Evolutionary conservation across 495 filamentous ascomycete species (phyloP), one percentile per base, ranked within the genome.

Genomic region (Emericellopsis terricola): DNA sequence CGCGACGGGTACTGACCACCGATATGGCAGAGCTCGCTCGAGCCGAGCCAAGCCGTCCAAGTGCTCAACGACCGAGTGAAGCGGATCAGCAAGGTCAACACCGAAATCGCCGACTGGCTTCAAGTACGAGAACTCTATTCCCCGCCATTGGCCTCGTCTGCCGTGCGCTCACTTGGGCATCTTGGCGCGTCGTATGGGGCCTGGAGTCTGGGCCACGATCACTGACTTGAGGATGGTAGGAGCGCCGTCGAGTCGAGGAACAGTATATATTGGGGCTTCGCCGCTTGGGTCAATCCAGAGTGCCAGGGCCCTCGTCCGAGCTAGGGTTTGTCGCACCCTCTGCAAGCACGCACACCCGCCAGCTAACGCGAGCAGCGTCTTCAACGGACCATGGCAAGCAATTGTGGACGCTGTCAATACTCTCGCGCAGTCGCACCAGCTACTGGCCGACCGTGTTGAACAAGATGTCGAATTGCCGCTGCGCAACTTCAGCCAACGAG

Each of bases 31-130:
- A 77, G 73, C 38, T 74, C 73, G 41, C 67, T 97, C 43, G 73
- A 85, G 45, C 91, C 89, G 10, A 63, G 60, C 42, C 83, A 89
- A 60, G 87, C 91, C 35, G 83, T 87, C 19, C 68, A 68, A 37
- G 69, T 85, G 19, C 65, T 99, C 36, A 76, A 77, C 49, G 86
- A 96, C 50, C 81, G 91, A 43, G 69, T 96, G 48, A 79, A 79
- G 52, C 66, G 82, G 49, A 87, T 94, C 47, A 71, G 73, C 38
- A 80, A 73, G 50, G 62, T 92, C 64, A 94, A 99, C 59, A 52
- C 63, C 42, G 81, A 94, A 53, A 83, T 99, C 45, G 87, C 89
- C 44, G 86, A 96, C 56, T 99, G 86, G 80, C 66, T 99, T 34
- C 81, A 89, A 75, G 89, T 96, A 77, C 39, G 60, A 31, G 39